Percentiles rank a stretch among this genome's conserved stretches.
phyloP scores from a whole-genome alignment of 495 filamentous ascomycete genomes.

The Penicillium soppii region DNA sequence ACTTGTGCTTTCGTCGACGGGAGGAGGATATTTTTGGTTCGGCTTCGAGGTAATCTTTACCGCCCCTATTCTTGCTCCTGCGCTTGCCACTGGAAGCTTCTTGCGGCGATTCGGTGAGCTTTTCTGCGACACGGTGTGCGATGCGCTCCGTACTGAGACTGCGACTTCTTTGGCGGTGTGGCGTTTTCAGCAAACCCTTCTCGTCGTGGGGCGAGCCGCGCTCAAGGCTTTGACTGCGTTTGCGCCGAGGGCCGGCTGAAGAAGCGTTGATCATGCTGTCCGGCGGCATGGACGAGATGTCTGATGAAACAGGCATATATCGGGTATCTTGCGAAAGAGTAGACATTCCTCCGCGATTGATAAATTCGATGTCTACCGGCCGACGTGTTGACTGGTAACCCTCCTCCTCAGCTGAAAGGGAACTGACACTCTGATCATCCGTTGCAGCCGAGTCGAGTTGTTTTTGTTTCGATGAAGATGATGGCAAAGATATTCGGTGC shows the following conservation, averaged over 20 bases:
- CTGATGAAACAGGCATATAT: constrained; percentile 65
- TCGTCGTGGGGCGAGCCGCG: constrained; percentile 44
- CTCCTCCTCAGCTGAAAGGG: constrained; percentile 74
- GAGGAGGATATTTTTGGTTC: constrained; percentile 55
- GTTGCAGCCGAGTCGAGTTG: constrained; percentile 34
- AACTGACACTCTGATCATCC: constrained; percentile 60
- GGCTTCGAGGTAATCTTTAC: constrained; percentile 60
- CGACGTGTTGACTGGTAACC: constrained; percentile 64
- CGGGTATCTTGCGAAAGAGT: constrained; percentile 57
- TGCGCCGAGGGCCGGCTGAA: constrained; percentile 46
- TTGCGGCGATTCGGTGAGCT: constrained; percentile 51
- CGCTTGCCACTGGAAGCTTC: constrained; percentile 50
- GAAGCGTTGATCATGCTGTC: constrained; percentile 82
- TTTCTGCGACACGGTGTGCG: constrained; percentile 69
- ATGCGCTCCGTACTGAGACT: constrained; percentile 75
- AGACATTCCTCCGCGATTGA: constrained; percentile 59
- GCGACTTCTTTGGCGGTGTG: constrained; percentile 62
- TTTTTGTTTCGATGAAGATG: constrained; percentile 53
- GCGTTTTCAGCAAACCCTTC: constrained; percentile 63
- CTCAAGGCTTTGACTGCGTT: constrained; percentile 59
- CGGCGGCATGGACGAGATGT: constrained; percentile 87
- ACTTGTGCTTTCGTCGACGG: constrained; percentile 60
- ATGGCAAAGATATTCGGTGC: constrained; percentile 60
- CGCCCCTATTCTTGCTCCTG: constrained; percentile 58
- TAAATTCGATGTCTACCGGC: constrained; percentile 83